A percentile compares a stretch with the other conserved stretches of the same genome.
phyloP scores from a whole-genome alignment of 2,329 filamentous ascomycete species.

The Plectosphaerella plurivora region DNA sequence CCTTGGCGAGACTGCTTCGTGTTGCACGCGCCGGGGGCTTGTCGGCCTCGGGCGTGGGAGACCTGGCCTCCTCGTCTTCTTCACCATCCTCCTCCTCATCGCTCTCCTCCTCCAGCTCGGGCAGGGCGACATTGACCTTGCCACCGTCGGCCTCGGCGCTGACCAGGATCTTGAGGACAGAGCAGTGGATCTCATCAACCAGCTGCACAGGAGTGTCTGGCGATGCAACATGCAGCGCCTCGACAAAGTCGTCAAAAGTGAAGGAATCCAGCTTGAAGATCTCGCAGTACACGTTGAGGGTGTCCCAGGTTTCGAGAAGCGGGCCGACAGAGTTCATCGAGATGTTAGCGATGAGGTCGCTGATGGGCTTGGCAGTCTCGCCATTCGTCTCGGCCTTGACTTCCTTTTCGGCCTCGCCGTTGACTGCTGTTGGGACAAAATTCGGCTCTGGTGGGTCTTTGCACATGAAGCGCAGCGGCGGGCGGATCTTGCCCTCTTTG shows the following conservation, averaged over 20 bases:
- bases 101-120: constrained; percentile 67
- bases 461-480: constrained; percentile 73
- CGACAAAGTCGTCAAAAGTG: constrained; percentile 92
- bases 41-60: constrained; percentile 67
- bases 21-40: constrained; percentile 69
- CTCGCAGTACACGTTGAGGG: constrained; percentile 95
- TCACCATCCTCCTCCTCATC: constrained; percentile 62
- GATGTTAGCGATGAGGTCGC: constrained; percentile 55
- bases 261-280: constrained; percentile 94
- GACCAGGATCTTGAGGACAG: constrained; percentile 82
- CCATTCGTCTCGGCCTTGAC: constrained; percentile 26
- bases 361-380: constrained; percentile 14
- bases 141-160: constrained; percentile 70
- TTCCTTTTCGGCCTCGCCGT: constrained; percentile 25
- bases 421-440: constrained; percentile 17
- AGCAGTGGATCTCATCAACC: constrained; percentile 86
- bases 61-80: constrained; percentile 42
- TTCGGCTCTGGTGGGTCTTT: constrained; percentile 53
- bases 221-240: constrained; percentile 76
- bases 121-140: constrained; percentile 73
- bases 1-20: constrained; percentile 78
- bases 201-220: constrained; percentile 75
- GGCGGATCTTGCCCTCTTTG: constrained; percentile 62
- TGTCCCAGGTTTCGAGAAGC: constrained; percentile 91
- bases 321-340: constrained; percentile 81